phyloP scores from a whole-genome alignment of 805 yeast species.

The Torulaspora delbrueckii region DNA sequence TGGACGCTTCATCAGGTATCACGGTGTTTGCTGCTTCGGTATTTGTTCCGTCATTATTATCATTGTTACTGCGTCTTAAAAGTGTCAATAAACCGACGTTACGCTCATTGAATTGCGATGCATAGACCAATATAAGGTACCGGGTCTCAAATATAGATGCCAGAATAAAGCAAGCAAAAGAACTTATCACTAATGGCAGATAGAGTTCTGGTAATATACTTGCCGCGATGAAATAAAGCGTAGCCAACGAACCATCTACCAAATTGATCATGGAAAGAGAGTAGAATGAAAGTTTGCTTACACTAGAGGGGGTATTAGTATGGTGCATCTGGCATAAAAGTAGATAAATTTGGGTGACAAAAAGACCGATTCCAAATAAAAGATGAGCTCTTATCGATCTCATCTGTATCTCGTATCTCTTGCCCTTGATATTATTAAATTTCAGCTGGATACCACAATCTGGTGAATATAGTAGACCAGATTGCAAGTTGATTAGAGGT shows the following conservation, averaged over 20 bases:
- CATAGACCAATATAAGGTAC: constrained; percentile 59
- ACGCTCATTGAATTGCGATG: constrained; percentile 69
- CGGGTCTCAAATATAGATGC: constrained; percentile 73
- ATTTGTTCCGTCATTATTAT: constrained; percentile 23
- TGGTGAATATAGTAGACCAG: constrained; percentile 74
- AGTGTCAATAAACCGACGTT: constrained; percentile 62
- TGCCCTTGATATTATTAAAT: constrained; percentile 44
- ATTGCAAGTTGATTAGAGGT: constrained; percentile 52
- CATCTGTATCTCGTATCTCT: constrained; percentile 46
- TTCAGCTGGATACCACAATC: constrained; percentile 69
- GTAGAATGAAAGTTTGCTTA: constrained; percentile 68
- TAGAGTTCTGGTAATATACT: constrained; percentile 53
- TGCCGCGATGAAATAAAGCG: constrained; percentile 56
- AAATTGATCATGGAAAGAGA: constrained; percentile 58
- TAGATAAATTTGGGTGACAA: constrained; percentile 51
- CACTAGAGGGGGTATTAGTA: constrained; percentile 73
- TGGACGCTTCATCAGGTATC: constrained; percentile 48
- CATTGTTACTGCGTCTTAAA: constrained; percentile 46
- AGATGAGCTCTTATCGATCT: constrained; percentile 39
- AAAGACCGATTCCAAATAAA: constrained; percentile 42
- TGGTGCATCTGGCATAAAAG: constrained; percentile 64
- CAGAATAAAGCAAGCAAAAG: constrained; percentile 63
- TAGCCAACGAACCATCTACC: constrained; percentile 64
- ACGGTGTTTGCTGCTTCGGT: constrained; percentile 19
- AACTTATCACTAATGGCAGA: constrained; percentile 62